Evolutionary conservation across 345 rosid genomes (phyloP).

Genomic region (Eucalyptus erythrocorys): DNA sequence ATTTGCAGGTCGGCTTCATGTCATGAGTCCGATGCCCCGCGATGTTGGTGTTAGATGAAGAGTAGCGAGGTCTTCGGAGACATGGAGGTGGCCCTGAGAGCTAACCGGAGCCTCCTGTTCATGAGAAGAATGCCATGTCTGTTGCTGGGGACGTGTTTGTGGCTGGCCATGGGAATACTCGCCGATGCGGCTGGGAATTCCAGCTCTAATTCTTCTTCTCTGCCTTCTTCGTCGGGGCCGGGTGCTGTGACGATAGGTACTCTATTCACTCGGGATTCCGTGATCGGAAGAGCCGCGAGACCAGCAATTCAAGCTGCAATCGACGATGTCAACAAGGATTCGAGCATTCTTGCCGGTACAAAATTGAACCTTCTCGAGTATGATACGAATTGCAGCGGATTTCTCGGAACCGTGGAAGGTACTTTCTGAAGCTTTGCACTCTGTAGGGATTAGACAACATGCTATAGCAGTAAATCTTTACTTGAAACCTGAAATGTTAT

Average conservation of each 20-base stretch:
- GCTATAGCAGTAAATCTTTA: neutral
- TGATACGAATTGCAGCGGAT: conserved; percentile 83
- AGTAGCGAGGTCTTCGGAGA: neutral
- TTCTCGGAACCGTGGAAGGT: conserved; percentile 80
- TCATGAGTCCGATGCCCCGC: neutral
- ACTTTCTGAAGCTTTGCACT: conserved; percentile 1
- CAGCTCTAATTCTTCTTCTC: neutral
- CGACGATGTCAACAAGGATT: conserved; percentile 57
- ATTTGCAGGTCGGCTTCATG: neutral
- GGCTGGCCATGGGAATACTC: neutral
- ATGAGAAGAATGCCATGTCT: conserved; percentile 9
- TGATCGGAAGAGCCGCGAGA: conserved; percentile 62
- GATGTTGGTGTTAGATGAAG: neutral
- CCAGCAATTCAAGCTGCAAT: conserved; percentile 58
- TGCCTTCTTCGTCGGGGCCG: conserved; percentile 24
- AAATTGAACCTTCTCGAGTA: conserved; percentile 29
- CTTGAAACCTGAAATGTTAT: neutral
- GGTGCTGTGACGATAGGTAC: conserved; percentile 52
- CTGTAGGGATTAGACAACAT: neutral
- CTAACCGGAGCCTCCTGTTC: neutral
- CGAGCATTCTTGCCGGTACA: conserved; percentile 37
- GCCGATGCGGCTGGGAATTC: conserved; percentile 19
- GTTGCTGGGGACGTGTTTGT: conserved; percentile 1
- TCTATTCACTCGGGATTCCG: conserved; percentile 58
- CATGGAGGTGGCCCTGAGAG: conserved; percentile 19